Evolutionary conservation across 2,329 filamentous ascomycete species (phyloP), one percentile per base, ranked within the genome.

Genomic region (Aspergillus sojae): DNA sequence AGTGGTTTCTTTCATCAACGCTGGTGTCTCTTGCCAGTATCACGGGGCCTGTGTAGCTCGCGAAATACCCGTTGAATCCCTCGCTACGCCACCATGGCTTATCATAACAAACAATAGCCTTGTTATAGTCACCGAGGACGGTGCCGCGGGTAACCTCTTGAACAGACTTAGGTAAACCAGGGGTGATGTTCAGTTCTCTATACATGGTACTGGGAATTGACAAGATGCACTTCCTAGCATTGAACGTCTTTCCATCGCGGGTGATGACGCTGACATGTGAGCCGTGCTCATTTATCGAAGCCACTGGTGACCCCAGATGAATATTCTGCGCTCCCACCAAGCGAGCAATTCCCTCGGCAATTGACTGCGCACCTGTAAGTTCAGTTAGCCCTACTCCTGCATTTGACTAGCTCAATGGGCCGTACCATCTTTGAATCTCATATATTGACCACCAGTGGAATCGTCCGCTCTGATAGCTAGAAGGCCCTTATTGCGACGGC

Each of bases 381-480:
- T n/a, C 7, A 1, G 7, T 41, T 41, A 41, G 39, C 0, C 23
- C 23, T 23, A 23, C 2, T 23, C 23, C 2, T 23, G 23, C 23
- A 23, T 23, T 23, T 23, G 23, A 23, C 23, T 23, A 23, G 23
- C 23, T 23, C 23, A 23, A 23, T 23, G 23, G 23, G 23, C 11
- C 30, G 19, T 43, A 70, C 70, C 68, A 7, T 68, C 61, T 1
- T 65, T 62, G n/a, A 79, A 67, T 0, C 76, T 70, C 62, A 77
- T 60, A 45, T 80, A 76, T 46, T 80, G 76, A 0, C 77, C 77
- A 0, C 78, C 77, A 0, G 72, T 74, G 1, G 70, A 66, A 30
- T 79, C 73, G 30, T 80, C 78, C 0, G 77, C 75, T 0, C 77
- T 74, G 12, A 78, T 74, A 1, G 75, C 69, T 5, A 79, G 61